Conservation (phyloP, 176 grass and related monocot genomes). For the barley (Hordeum vulgare) region MorexV3_pseudomolecules_assembly NC_058519.1:631592313-631592812, state of each 20-base stretch:
- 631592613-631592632: slow-evolving; percentile 41
- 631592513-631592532: neutral
- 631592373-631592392: neutral
- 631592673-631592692: slow-evolving; percentile 68
- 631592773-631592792: slow-evolving; percentile 94
- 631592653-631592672: slow-evolving; percentile 70
- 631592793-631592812: slow-evolving; percentile 62
- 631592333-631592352: neutral
- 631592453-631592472: slow-evolving; percentile 88
- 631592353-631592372: neutral
- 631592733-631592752: slow-evolving; percentile 6
- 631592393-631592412: neutral
- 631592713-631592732: slow-evolving; percentile 29
- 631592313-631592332: neutral
- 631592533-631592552: neutral
- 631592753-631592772: slow-evolving; percentile 32
- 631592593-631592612: slow-evolving; percentile 89
- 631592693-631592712: slow-evolving; percentile 27
- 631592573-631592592: neutral
- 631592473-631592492: slow-evolving; percentile 92
- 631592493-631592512: slow-evolving; percentile 20
- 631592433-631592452: slow-evolving; percentile 96
- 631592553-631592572: neutral
- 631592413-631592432: slow-evolving; percentile 21
- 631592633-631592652: slow-evolving; percentile 40